Evolutionary conservation across 345 rosid species (phyloP), one percentile per base, ranked within the genome.

Genomic region (Hypericum androsaemum): DNA sequence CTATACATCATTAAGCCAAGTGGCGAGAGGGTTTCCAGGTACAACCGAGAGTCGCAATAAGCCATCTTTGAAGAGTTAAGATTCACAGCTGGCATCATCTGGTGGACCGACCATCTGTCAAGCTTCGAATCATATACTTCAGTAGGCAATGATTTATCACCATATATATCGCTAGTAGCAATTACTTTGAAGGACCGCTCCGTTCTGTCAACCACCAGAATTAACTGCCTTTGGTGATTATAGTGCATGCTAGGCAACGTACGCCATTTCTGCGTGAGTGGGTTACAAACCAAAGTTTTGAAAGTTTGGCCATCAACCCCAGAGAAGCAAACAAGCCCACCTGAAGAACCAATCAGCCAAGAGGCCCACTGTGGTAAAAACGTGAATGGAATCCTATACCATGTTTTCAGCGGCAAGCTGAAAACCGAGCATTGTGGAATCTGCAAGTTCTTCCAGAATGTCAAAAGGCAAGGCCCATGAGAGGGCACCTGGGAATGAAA

Each of bases 51-150:
- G 72, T 86, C 92, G 53, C 96, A 90, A 64, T 84, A 84, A 0
- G 98, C 96, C 89, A 87, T 87, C 73, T 90, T 87, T 12, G 92
- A 87, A 14, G 98, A 86, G 74, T 95, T 86, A 59, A 87, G 85
- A 60, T 90, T 87, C 61, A 84, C 98, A 0, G 95, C 92, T 41
- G 96, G 98, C 96, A 84, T 90, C 62, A 76, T 82, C 73, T 84
- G 96, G 65, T 90, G 96, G 35, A 84, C 63, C 0, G 68, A 73
- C 96, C 96, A 90, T 57, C 62, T 62, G 55, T 84, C 77, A n/a
- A 74, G 73, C 60, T 79, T 84, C 12, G 98, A 90, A 60, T 87
- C 89, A 60, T 84, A 90, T 7, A 90, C 95, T 75, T 86, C 98
- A 5, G 92, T 90, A 13, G 98, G 98, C 39, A 86, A 73, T 5